Conservation (phyloP, 176 grass and related monocot species). For the Carex kokanica region DNA sequence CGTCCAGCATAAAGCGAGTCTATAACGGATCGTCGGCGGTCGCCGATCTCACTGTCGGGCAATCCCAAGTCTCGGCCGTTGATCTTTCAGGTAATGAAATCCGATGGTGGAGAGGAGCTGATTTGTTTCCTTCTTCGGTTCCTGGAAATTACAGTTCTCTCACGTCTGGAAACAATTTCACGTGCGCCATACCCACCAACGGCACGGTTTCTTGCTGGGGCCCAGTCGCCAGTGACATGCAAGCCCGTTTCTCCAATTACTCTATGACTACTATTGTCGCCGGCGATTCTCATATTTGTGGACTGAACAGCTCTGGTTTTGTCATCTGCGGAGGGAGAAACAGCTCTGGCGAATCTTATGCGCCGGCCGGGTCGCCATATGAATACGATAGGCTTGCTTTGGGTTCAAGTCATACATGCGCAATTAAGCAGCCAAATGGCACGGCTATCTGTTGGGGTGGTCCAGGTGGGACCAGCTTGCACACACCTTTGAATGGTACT, state of each 20-base stretch:
- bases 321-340: slow-evolving; percentile 40
- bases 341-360: neutral
- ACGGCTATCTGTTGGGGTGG: slow-evolving; percentile 73
- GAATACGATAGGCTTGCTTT: slow-evolving; percentile 50
- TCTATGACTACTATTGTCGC: slow-evolving; percentile 41
- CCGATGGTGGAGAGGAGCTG: slow-evolving; percentile 49
- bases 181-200: slow-evolving; percentile 48
- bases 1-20: slow-evolving; percentile 27
- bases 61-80: slow-evolving; percentile 52
- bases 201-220: slow-evolving; percentile 65
- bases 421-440: slow-evolving; percentile 31
- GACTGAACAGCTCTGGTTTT: slow-evolving; percentile 18
- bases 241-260: slow-evolving; percentile 30
- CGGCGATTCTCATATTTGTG: slow-evolving; percentile 48
- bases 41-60: slow-evolving; percentile 46
- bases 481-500: slow-evolving; percentile 25
- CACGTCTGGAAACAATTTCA: slow-evolving; percentile 61
- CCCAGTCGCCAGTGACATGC: slow-evolving; percentile 8
- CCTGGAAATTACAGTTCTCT: slow-evolving; percentile 35
- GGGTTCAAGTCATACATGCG: slow-evolving; percentile 64
- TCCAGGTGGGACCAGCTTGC: neutral
- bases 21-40: slow-evolving; percentile 31
- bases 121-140: neutral
- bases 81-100: slow-evolving; percentile 7
- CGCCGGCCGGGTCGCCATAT: slow-evolving; percentile 5